phyloP scores from a whole-genome alignment of 495 filamentous ascomycete genomes.

The Penicillium pancosmium region DNA sequence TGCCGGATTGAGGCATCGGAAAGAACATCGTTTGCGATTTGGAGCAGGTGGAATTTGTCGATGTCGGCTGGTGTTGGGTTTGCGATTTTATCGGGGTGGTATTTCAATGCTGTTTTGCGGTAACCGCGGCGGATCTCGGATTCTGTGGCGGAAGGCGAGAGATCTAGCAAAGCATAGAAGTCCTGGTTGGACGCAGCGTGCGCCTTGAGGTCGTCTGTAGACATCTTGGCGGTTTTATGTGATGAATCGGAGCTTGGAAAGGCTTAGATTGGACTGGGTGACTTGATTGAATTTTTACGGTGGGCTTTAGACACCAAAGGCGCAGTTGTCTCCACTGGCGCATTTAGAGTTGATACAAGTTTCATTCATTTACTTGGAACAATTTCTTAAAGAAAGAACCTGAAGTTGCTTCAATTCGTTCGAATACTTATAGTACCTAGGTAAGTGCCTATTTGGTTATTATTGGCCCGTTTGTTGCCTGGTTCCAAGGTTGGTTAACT shows the following conservation, averaged over 20 bases:
- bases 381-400: neutral
- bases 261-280: neutral
- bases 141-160: conserved; percentile 64
- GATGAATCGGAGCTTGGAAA: neutral
- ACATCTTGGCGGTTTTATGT: conserved; percentile 30
- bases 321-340: neutral
- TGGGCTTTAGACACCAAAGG: neutral
- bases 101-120: conserved; percentile 82
- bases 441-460: too few species aligned
- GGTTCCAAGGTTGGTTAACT: too few species aligned
- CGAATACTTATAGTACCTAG: too few species aligned
- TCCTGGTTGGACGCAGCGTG: conserved; percentile 66
- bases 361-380: neutral
- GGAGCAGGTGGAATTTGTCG: conserved; percentile 74
- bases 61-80: conserved; percentile 58
- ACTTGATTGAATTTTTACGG: neutral
- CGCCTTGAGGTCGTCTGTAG: conserved; percentile 56
- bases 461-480: too few species aligned
- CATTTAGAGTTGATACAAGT: neutral
- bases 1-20: conserved; percentile 61
- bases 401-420: neutral
- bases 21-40: conserved; percentile 73
- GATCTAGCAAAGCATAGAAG: conserved; percentile 80
- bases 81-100: conserved; percentile 83
- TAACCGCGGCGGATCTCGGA: conserved; percentile 84